Evolutionary conservation across 106 monocot species (phyloP), one percentile per base, ranked within the genome.

Genomic region (Dendrobium catenatum): DNA sequence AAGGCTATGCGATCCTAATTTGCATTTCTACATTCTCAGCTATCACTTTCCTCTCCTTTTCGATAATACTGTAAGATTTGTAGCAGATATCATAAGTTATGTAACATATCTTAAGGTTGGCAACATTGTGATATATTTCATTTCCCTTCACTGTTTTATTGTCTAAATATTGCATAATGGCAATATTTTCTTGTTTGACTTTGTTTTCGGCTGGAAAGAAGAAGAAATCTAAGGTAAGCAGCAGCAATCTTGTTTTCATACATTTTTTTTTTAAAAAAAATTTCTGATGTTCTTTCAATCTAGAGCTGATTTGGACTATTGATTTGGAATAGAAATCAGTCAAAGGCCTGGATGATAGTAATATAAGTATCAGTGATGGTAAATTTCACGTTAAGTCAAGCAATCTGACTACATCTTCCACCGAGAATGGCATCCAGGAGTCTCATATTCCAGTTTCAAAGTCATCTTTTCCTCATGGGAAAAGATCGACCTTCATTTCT

Each of bases 161-260:
- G 9, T 18, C 74, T 18, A 41, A 43, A 43, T 74, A 20, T 74
- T 74, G 74, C 74, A 20, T 74, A 55, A 92, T 94, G 94, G 68
- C 86, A 42, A 88, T 44, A 85, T 83, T 94, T 74, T 76, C 48
- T 29, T 94, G 97, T 84, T 95, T 93, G 82, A 76, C 86, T 74
- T 42, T 76, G 19, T 79, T 94, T 41, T 83, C 87, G 46, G 18
- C 72, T 67, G 85, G 88, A 48, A 92, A 87, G 89, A 93, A 90
- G 94, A 94, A 91, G 86, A 74, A 74, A 74, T 83, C 66, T 7
- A 96, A 93, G 89, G 92, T 93, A n/a, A 56, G 78, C 55, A 18
- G 42, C 33, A 33, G 42, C 31, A 33, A 6, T 67, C 51, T 44
- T 47, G 22, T 74, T 56, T 16, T 24, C 15, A 70, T 16, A 13